Percentiles rank a stretch among this genome's conserved stretches.
Evolutionary conservation across 352 stramenopile species (phyloP).

Genomic region (Aphanomyces stellatus): DNA sequence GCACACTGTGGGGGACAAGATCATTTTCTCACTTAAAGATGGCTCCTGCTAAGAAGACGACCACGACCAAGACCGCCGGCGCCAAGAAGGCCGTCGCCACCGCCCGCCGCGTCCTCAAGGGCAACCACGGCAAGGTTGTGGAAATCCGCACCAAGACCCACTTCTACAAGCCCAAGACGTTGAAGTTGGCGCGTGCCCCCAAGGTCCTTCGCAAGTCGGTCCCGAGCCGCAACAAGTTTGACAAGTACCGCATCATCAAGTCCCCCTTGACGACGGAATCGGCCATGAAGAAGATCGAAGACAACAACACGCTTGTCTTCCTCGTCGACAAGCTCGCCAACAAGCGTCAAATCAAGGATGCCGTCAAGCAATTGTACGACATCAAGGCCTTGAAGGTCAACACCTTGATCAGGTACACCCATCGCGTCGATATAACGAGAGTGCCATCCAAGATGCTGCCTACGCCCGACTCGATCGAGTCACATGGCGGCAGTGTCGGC

Average conservation of each 20-base stretch:
- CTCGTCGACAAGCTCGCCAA: slow-evolving; percentile 99
- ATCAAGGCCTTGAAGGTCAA: slow-evolving; percentile 99
- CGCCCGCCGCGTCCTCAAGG: slow-evolving; percentile 94
- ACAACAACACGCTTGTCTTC: slow-evolving; percentile 99
- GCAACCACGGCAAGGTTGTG: slow-evolving; percentile 95
- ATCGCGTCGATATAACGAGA: slow-evolving; percentile 60
- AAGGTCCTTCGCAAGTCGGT: slow-evolving; percentile 94
- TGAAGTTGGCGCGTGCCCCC: slow-evolving; percentile 90
- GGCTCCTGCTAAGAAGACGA: slow-evolving; percentile 42
- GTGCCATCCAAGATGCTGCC: neutral
- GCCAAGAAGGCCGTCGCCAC: slow-evolving; percentile 90
- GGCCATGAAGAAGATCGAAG: slow-evolving; percentile 99
- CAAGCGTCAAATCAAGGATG: slow-evolving; percentile 99
- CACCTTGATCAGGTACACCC: slow-evolving; percentile 97
- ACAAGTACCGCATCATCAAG: slow-evolving; percentile 99
- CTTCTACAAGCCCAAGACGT: slow-evolving; percentile 99
- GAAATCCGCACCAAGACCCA: slow-evolving; percentile 99
- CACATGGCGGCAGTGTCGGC: slow-evolving; percentile 17
- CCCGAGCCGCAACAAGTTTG: slow-evolving; percentile 91
- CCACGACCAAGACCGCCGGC: slow-evolving; percentile 65
- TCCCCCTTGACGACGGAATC: slow-evolving; percentile 98
- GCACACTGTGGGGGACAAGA: neutral
- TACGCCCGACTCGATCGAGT: slow-evolving; percentile 2
- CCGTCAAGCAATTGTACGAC: slow-evolving; percentile 99
- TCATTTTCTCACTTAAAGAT: slow-evolving; percentile 49